Evolutionary conservation across 2,329 filamentous ascomycete species (phyloP).

Genomic region (Ceratocystis destructans): DNA sequence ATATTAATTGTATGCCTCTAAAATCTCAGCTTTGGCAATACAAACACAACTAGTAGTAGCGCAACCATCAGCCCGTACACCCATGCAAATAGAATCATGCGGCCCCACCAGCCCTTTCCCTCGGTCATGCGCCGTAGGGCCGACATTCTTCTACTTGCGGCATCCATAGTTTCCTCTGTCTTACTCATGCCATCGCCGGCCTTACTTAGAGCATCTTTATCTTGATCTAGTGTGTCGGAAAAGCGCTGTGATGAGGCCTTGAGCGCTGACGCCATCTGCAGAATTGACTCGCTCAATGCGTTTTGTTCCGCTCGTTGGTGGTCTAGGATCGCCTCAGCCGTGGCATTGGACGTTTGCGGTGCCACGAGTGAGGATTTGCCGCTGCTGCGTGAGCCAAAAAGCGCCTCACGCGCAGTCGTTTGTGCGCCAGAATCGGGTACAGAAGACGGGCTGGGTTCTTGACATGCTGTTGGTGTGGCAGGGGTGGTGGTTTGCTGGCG

Average conservation of each 20-base stretch:
- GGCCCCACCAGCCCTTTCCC: slow-evolving; percentile 73
- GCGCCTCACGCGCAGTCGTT: slow-evolving; percentile 5
- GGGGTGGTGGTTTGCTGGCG: not conserved
- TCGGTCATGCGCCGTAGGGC: slow-evolving; percentile 67
- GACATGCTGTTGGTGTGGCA: not conserved
- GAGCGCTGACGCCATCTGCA: slow-evolving; percentile 63
- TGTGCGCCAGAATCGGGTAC: not conserved
- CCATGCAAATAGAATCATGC: slow-evolving; percentile 71
- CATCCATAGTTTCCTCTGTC: slow-evolving; percentile 62
- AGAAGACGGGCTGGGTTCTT: not conserved
- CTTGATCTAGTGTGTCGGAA: slow-evolving; percentile 52
- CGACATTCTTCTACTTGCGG: slow-evolving; percentile 64
- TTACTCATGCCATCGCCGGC: slow-evolving; percentile 64
- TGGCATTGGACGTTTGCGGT: slow-evolving; percentile 33
- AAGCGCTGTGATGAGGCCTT: slow-evolving; percentile 64
- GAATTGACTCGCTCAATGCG: slow-evolving; percentile 63
- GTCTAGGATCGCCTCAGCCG: slow-evolving; percentile 58
- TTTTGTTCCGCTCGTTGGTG: slow-evolving; percentile 74
- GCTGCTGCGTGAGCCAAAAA: slow-evolving; percentile 9
- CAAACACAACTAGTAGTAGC: slow-evolving; percentile 66
- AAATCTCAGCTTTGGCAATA: slow-evolving; percentile 78
- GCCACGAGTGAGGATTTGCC: slow-evolving; percentile 25
- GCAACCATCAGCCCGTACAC: slow-evolving; percentile 72
- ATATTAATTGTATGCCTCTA: slow-evolving; percentile 27
- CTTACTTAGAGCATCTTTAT: slow-evolving; percentile 56